Base-by-base conservation (phyloP, 164 flowering plant genomes). In the Berberis vulgaris region DNA sequence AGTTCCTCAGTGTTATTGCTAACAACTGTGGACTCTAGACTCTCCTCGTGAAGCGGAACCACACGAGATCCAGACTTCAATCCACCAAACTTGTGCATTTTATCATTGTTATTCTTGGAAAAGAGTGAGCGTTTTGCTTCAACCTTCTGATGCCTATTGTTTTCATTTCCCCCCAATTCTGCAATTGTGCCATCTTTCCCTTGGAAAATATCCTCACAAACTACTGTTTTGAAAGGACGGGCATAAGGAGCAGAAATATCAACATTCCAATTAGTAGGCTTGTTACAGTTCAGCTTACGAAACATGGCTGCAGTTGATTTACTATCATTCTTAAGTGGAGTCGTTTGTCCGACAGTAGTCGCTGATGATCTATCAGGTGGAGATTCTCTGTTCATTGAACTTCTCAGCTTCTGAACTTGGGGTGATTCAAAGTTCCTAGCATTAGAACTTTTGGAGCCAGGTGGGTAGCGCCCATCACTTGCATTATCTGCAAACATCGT, bases 61-160 rank as follows among this genome's bases (percentile, higher is more conserved):
- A 87, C 89, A 12, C 90, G 88, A 65, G 91, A 81, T 45, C 83
- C 79, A 45, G 80, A 75, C 65, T 69, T 78, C 11, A 59, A 61
- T 49, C 71, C 81, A 49, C 81, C 78, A 71, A 72, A 72, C 58
- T 70, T 85, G 7, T 69, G 77, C 50, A 57, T 53, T 69, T 77
- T 80, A 38, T 79, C 82, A 69, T 81, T 81, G 43, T 71, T 58
- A 42, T 70, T 84, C 68, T 74, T 80, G 66, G 62, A 61, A 64
- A 82, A 82, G 43, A 82, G 79, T 7, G 69, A 64, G 7, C 83
- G 77, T 70, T 69, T 82, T 4, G 74, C 70, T 68, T 77, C 83
- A 45, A 71, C 71, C 71, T 76, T 81, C 13, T 72, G 59, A 54
- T 49, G 59, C 64, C 65, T 64, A 49, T 41, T 66, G 55, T 61